These are phyloP conservation scores for Boletales sp. DNA, from an alignment of 768 basidiomycete genomes.

Conservation along the genomic window DNA sequence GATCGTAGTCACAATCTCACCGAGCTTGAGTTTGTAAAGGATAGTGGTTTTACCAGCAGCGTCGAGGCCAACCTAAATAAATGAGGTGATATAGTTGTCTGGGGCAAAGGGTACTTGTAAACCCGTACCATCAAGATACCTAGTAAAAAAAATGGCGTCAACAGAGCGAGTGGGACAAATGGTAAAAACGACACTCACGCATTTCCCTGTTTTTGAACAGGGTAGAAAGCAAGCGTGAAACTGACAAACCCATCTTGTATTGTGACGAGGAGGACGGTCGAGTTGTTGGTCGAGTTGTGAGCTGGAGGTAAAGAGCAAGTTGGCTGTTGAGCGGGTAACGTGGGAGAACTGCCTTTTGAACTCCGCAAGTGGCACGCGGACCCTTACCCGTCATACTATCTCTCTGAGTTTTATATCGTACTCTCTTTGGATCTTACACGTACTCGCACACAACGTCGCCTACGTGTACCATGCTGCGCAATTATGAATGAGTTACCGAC, in stretches of 20 bases:
- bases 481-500: no score
- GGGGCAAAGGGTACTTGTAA: slow-evolving; percentile 17
- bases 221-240: slow-evolving; percentile 72
- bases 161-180: slow-evolving; percentile 18
- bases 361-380: slow-evolving; percentile 28
- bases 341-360: slow-evolving; percentile 32
- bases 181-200: slow-evolving; percentile 60
- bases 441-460: slow-evolving; percentile 4
- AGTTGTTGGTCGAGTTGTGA: slow-evolving; percentile 25
- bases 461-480: slow-evolving; percentile 12
- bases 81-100: slow-evolving; percentile 8
- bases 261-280: slow-evolving; percentile 30
- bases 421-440: slow-evolving; percentile 5
- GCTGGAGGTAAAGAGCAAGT: slow-evolving; percentile 32
- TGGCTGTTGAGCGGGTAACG: slow-evolving; percentile 28
- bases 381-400: neutral
- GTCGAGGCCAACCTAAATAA: slow-evolving; percentile 88
- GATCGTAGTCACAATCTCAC: slow-evolving; percentile 99
- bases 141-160: slow-evolving; percentile 37
- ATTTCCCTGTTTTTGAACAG: slow-evolving; percentile 99
- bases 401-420: neutral
- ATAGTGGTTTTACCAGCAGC: slow-evolving; percentile 99
- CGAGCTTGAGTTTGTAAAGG: slow-evolving; percentile 98
- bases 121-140: slow-evolving; percentile 90
- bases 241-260: slow-evolving; percentile 69